Evolutionary conservation across 306 rosid species (phyloP).

Genomic region (Calophaca sinica): DNA sequence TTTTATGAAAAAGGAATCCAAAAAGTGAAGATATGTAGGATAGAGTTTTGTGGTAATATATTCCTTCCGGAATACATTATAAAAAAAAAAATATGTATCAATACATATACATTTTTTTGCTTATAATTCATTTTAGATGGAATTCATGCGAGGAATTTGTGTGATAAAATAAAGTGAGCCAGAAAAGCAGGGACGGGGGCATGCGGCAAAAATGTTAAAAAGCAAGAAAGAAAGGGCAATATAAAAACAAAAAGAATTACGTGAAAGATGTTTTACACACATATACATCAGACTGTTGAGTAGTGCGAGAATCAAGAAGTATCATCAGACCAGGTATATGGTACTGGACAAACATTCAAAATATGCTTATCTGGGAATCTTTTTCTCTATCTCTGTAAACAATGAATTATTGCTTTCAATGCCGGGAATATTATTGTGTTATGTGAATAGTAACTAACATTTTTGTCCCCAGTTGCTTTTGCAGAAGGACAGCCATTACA

Average conservation of each 20-base stretch:
- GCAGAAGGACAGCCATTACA: conserved; percentile 55
- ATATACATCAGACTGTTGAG: conserved; percentile 41
- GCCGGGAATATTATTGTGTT: conserved; percentile 52
- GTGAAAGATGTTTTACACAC: conserved; percentile 41
- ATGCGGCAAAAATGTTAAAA: conserved; percentile 50
- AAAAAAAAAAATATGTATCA: too few relatives aligned
- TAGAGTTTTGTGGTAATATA: conserved; percentile 27
- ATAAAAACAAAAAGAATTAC: conserved; percentile 55
- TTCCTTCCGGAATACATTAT: too few relatives aligned
- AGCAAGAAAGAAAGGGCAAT: conserved; percentile 49
- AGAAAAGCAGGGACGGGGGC: conserved; percentile 41
- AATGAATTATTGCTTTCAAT: conserved; percentile 55
- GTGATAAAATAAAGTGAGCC: conserved; percentile 31
- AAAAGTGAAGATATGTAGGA: not conserved
- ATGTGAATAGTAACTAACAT: conserved; percentile 54
- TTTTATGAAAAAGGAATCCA: not conserved
- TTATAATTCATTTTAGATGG: too few relatives aligned
- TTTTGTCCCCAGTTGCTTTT: conserved; percentile 57
- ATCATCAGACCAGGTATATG: conserved; percentile 51
- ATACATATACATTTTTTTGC: too few relatives aligned
- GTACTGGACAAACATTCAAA: conserved; percentile 58
- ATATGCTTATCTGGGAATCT: conserved; percentile 80
- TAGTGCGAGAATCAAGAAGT: conserved; percentile 54
- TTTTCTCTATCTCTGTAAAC: conserved; percentile 50
- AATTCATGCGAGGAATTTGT: not conserved